phyloP scores from a whole-genome alignment of 73 alveolate genomes.

The Urostyla sp. region DNA sequence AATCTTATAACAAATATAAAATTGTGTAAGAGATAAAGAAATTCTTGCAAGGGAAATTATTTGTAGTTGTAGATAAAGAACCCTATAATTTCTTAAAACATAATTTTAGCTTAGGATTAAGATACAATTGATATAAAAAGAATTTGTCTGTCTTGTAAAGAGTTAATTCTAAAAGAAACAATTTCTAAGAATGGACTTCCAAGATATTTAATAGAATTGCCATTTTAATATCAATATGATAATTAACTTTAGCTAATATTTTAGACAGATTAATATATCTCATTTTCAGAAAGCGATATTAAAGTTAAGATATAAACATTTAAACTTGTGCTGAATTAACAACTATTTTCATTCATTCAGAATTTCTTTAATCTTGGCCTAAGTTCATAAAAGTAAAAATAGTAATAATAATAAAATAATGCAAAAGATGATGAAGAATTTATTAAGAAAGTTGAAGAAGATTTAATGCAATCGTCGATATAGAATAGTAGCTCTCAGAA shows the following conservation, averaged over 20 bases:
- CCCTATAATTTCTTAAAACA: too few relatives aligned
- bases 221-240: slow-evolving; percentile 1
- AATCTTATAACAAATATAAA: too few relatives aligned
- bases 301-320: slow-evolving; percentile 19
- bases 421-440: background rate
- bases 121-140: background rate
- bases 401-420: background rate
- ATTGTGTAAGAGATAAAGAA: too few relatives aligned
- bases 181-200: slow-evolving; percentile 12
- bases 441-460: background rate
- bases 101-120: too few relatives aligned
- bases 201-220: background rate
- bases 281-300: background rate
- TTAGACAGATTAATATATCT: background rate
- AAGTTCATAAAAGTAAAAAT: background rate
- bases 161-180: background rate
- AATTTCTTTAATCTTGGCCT: slow-evolving; percentile 1
- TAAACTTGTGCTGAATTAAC: slow-evolving; percentile 20
- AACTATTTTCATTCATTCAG: background rate
- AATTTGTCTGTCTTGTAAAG: background rate
- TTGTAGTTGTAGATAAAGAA: too few relatives aligned
- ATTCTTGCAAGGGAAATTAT: too few relatives aligned
- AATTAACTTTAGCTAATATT: background rate
- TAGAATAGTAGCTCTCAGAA: background rate
- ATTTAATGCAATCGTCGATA: too few relatives aligned